Evolutionary conservation across 2,329 filamentous ascomycete species (phyloP), one percentile per base, ranked within the genome.

Genomic region (Cladosporium sp.): DNA sequence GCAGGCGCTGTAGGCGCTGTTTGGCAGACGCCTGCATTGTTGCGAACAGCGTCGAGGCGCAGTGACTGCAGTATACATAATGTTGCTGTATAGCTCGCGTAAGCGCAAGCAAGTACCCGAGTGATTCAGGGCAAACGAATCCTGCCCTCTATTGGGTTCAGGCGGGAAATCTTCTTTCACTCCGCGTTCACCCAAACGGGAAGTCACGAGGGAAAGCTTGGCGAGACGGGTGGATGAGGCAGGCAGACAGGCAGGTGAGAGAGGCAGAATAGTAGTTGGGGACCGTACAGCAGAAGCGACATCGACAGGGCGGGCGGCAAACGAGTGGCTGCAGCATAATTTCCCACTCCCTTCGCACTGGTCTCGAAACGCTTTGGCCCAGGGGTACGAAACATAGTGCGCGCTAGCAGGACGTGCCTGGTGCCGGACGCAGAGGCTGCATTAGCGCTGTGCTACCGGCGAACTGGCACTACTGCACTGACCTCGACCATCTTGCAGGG

Each of bases 301-400:
- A 8, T 2, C 36, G 36, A 21, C 41, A 47, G 15, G n/a, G n/a
- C 41, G 41, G 41, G 41, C 41, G 41, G 41, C n/a, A 47, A 47
- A 47, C 41, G 30, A 55, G 28, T 55, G 52, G 52, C 52, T 30
- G 52, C 52, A 34, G 28, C n/a, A 30, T 34, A 34, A 55, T 55
- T 32, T 55, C 52, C 28, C 28, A 34, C 26, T 32, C 51, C 8
- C 15, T 32, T 55, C 28, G 15, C 28, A 34, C 26, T 21, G 28
- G 18, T 30, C 51, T 11, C 26, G 47, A n/a, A 12, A 32, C 28
- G 52, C 52, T n/a, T 24, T n/a, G 52, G 30, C 18, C 44, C 59
- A 62, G 59, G 59, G 59, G 59, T 54, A 18, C 59, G 47, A 54
- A 62, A 62, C 59, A 54, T 38, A 47, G 44, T 36, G 8, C 36